Evolutionary conservation across 257 asterid genomes (phyloP), one percentile per base, ranked within the genome.

Genomic region (Nicotiana paniculata): DNA sequence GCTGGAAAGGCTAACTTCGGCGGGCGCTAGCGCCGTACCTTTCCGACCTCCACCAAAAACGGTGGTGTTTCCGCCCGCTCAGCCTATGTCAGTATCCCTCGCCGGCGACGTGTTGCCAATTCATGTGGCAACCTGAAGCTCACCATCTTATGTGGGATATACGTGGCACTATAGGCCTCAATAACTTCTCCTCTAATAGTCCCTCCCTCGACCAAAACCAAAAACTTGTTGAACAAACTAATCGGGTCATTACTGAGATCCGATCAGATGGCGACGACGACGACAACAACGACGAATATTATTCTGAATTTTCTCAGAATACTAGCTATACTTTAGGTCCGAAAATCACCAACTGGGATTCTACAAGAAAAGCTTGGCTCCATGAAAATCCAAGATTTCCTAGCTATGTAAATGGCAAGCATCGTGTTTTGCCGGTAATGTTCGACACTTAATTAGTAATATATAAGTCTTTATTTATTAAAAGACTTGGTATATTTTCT

Each of bases 161-260:
- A 4, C 85, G 91, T 4, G 91, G 91, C 2, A 88, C 91, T 32
- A 90, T 90, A 4, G 90, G 91, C 83, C 76, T 86, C 28, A 63
- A 86, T 8, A 54, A 81, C 37, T 55, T 86, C 15, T 74, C 89
- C 51, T 53, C 87, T 79, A 28, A 37, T 37, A 53, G 21, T 13
- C 21, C 59, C 46, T 46, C 86, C 81, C 33, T 82, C 64, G 65
- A 64, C 37, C 79, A 67, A 39, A 53, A 59, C 32, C 67, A 43
- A 51, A 26, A 28, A 4, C 74, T 81, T 18, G 1, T 12, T 3
- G 87, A 87, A 76, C 87, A 86, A 12, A 78, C 84, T 4, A 81
- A 87, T 37, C 90, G 86, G 76, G 58, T 88, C 86, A 55, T 90
- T 16, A 85, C 86, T 67, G 76, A 85, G 80, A 88, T 86, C 81